Evolutionary conservation across 2,329 filamentous ascomycete genomes (phyloP).

Genomic region (Bipolaris oryzae): DNA sequence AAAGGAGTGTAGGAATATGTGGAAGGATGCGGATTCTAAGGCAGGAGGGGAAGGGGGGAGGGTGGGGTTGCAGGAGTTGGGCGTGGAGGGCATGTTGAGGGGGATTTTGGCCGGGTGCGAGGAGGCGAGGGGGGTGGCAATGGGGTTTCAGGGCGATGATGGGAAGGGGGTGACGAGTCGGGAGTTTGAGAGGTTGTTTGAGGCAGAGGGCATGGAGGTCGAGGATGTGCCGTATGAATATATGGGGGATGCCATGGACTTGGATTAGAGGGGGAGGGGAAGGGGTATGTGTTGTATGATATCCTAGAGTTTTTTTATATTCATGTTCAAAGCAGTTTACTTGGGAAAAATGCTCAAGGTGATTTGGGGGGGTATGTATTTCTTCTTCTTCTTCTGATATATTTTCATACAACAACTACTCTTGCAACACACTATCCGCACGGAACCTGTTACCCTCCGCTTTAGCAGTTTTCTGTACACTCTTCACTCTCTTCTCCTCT

Average conservation of each 20-base stretch:
- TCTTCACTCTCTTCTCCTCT: neutral
- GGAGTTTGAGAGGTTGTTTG: conserved; percentile 29
- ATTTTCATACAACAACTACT: conserved; percentile 11
- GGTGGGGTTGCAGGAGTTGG: conserved; percentile 61
- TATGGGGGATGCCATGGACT: conserved; percentile 47
- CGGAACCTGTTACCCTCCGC: conserved; percentile 30
- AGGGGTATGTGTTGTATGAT: no score
- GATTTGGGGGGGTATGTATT: neutral
- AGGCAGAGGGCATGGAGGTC: conserved; percentile 17
- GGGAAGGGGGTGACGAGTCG: conserved; percentile 20
- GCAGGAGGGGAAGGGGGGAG: conserved; percentile 15
- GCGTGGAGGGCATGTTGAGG: conserved; percentile 65
- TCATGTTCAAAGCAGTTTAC: neutral
- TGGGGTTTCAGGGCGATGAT: conserved; percentile 13
- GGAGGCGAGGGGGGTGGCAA: conserved; percentile 56
- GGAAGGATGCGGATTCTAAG: conserved; percentile 69
- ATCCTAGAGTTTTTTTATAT: no score
- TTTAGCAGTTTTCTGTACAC: neutral
- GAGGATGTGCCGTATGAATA: conserved; percentile 40
- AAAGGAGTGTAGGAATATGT: conserved; percentile 73
- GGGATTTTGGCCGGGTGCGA: conserved; percentile 66
- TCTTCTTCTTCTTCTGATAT: no score
- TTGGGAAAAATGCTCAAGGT: neutral
- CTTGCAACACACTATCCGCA: conserved; percentile 38
- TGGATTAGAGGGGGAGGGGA: conserved; percentile 26